Evolutionary conservation across 768 basidiomycete genomes (phyloP).

Genomic region (Phallus indusiatus): DNA sequence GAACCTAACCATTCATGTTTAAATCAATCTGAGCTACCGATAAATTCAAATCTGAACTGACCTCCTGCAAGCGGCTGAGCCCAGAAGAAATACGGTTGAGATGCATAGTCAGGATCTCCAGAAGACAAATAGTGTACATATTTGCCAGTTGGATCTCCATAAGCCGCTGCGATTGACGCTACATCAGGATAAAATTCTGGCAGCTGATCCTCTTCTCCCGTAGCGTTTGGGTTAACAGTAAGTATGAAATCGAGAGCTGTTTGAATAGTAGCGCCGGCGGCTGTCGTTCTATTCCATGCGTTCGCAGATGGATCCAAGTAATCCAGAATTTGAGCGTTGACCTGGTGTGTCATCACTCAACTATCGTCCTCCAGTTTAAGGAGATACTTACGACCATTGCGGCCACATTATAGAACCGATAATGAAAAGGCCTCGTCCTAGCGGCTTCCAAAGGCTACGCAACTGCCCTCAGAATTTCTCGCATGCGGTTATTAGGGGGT

Average conservation of each 20-base stretch:
- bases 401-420: slow-evolving; percentile 56
- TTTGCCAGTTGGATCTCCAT: slow-evolving; percentile 54
- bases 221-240: slow-evolving; percentile 29
- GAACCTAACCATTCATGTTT: not conserved
- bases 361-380: not conserved
- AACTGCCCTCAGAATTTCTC: not conserved
- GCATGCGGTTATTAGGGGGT: not conserved
- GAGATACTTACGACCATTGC: slow-evolving; percentile 48
- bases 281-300: slow-evolving; percentile 37
- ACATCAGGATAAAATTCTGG: slow-evolving; percentile 47
- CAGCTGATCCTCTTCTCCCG: slow-evolving; percentile 18
- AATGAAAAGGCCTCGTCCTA: slow-evolving; percentile 57
- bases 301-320: slow-evolving; percentile 32
- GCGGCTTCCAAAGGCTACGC: slow-evolving; percentile 49
- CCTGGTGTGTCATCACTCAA: slow-evolving; percentile 22
- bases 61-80: slow-evolving; percentile 11
- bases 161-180: slow-evolving; percentile 45
- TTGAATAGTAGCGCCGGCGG: slow-evolving; percentile 44
- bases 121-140: slow-evolving; percentile 34
- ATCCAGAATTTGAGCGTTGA: slow-evolving; percentile 45
- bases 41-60: not conserved
- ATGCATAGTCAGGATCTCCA: slow-evolving; percentile 7
- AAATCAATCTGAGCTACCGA: not conserved
- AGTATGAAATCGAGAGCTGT: slow-evolving; percentile 51
- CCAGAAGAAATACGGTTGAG: slow-evolving; percentile 4